Evolutionary conservation across 345 rosid species (phyloP).

Genomic region (Citrus inodora): DNA sequence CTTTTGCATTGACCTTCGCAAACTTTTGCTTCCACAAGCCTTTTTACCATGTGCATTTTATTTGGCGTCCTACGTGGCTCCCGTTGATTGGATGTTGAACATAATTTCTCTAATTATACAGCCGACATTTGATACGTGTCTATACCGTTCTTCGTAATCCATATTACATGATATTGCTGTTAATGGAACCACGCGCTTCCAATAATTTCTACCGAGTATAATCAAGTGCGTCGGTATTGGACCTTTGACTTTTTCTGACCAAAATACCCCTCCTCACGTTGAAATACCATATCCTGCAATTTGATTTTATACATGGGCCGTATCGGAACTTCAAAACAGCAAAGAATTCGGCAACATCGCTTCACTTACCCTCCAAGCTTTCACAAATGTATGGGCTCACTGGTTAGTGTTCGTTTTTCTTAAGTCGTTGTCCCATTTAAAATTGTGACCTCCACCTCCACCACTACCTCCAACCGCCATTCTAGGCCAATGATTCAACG

Average conservation of each 20-base stretch:
- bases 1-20: neutral
- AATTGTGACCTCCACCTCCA: conserved; percentile 11
- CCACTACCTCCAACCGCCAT: conserved; percentile 9
- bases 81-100: neutral
- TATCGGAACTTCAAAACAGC: too few relatives aligned
- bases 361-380: conserved; percentile 7
- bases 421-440: conserved; percentile 2
- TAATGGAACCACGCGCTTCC: neutral
- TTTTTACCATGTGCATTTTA: neutral
- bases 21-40: too few relatives aligned
- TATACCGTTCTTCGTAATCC: neutral
- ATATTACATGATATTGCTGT: neutral
- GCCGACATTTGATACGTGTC: neutral
- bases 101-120: neutral
- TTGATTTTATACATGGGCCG: too few relatives aligned
- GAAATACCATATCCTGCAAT: too few relatives aligned
- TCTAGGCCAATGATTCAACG: conserved; percentile 1
- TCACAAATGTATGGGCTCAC: neutral
- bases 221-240: conserved; percentile 14
- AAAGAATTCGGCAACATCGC: neutral
- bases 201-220: neutral
- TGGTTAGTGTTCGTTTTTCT: neutral
- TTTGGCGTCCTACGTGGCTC: neutral
- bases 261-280: neutral
- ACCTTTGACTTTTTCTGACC: neutral